Evolutionary conservation across 2,329 filamentous ascomycete genomes (phyloP).

Genomic region (Knufia fluminis): DNA sequence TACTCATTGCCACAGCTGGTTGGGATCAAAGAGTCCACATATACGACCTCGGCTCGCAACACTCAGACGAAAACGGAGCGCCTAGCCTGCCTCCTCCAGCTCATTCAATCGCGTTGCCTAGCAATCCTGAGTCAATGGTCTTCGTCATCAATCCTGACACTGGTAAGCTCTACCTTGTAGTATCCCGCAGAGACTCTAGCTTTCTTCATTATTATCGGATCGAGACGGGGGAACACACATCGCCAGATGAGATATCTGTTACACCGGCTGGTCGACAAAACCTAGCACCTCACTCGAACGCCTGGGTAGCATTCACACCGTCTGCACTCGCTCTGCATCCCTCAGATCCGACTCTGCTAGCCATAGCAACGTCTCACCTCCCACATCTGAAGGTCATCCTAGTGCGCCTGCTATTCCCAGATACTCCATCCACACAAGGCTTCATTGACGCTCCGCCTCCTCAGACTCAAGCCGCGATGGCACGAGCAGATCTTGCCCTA

Average conservation of each 20-base stretch:
- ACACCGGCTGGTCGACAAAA: slow-evolving; percentile 48
- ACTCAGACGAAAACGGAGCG: slow-evolving; percentile 21
- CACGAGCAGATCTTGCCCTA: slow-evolving; percentile 24
- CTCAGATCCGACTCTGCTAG: slow-evolving; percentile 44
- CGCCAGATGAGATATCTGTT: slow-evolving; percentile 22
- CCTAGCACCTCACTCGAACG: slow-evolving; percentile 52
- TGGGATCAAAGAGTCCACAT: slow-evolving; percentile 52
- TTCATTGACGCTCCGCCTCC: not conserved
- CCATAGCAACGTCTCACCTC: slow-evolving; percentile 51
- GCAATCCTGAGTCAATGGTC: slow-evolving; percentile 49
- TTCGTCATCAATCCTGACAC: slow-evolving; percentile 45
- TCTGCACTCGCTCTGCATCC: slow-evolving; percentile 49
- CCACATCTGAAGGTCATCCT: slow-evolving; percentile 56
- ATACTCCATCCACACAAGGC: slow-evolving; percentile 10
- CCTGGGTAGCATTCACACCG: slow-evolving; percentile 56
- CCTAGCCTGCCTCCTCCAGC: slow-evolving; percentile 32
- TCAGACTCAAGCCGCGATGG: slow-evolving; percentile 17
- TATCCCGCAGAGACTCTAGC: slow-evolving; percentile 50
- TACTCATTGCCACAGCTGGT: slow-evolving; percentile 44
- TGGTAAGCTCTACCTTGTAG: slow-evolving; percentile 40
- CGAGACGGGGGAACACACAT: slow-evolving; percentile 10
- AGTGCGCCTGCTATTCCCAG: slow-evolving; percentile 47
- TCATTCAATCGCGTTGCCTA: slow-evolving; percentile 37
- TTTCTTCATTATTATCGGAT: slow-evolving; percentile 47
- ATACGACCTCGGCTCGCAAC: slow-evolving; percentile 31